Evolutionary conservation across 306 rosid species (phyloP), one percentile per base, ranked within the genome.

Genomic region (Corylus heterophylla): DNA sequence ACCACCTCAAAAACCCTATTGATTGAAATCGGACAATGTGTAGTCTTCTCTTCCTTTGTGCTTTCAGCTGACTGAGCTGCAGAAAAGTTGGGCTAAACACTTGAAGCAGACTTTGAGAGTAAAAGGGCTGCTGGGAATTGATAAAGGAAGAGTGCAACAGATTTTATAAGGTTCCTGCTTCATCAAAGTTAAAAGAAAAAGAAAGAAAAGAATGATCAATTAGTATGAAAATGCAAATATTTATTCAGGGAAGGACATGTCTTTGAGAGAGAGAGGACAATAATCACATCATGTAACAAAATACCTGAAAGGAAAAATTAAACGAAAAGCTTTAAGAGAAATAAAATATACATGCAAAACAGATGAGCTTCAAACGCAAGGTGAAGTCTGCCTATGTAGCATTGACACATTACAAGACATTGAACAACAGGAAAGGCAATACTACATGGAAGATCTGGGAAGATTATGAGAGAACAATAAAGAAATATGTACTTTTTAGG

Each of bases 101-200:
- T 78, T 74, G 22, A 68, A 76, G 76, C 76, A 71, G 81, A 73
- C 73, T 70, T 72, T 4, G 64, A 82, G 75, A 73, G 52, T 48
- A 69, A 71, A 69, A 77, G 29, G 81, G 49, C 59, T 29, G 58
- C 62, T 22, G 82, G 83, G 42, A 85, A 70, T 77, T 71, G 78
- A 80, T 37, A 22, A 75, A 83, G 56, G 75, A 82, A 75, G 80
- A 70, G 39, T 47, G 83, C 64, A 58, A 63, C 59, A 71, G 82
- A 67, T 79, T 78, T 75, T 49, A 78, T 51, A 66, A 75, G 69
- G 58, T 69, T 82, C 89, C 91, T 78, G 81, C 76, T 71, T 59
- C 66, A 78, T 69, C 81, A 51, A 49, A 73, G 77, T 62, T 37
- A 31, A 11, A 71, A 77, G 63, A 74, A 62, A 39, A 31, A 51